phyloP scores from a whole-genome alignment of 169 alveolate genomes.

The Sarcocystis neurona region DNA sequence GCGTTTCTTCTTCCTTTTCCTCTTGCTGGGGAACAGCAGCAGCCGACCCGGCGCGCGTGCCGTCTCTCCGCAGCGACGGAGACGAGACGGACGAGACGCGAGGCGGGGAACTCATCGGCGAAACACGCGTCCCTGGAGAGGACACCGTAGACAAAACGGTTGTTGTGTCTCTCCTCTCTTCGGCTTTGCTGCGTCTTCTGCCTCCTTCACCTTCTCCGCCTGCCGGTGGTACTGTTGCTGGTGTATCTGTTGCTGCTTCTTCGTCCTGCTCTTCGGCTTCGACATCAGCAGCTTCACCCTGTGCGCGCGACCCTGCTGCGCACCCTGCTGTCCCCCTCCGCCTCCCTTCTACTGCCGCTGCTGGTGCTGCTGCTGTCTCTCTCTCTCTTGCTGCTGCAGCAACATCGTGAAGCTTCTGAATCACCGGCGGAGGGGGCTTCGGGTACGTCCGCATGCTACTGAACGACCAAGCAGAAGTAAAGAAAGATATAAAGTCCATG shows the following conservation, averaged over 20 bases:
- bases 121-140: no score
- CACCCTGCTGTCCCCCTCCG: not conserved
- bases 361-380: not conserved
- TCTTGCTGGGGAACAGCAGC: no score
- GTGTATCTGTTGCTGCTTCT: no score
- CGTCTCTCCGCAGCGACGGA: no score
- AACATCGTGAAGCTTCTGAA: not conserved
- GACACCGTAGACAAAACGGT: not conserved
- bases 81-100: no score
- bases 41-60: no score
- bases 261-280: not conserved
- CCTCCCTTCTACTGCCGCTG: not conserved
- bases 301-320: not conserved
- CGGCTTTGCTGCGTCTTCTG: constrained; percentile 1
- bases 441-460: constrained; percentile 63
- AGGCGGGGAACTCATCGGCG: no score
- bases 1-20: no score
- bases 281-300: not conserved
- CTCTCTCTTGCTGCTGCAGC: not conserved
- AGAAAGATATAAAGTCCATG: constrained; percentile 67
- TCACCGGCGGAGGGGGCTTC: constrained; percentile 55
- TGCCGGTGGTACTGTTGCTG: no score
- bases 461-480: constrained; percentile 57
- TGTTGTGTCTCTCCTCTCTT: not conserved
- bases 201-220: no score